phyloP scores from a whole-genome alignment of 108 stramenopile species.

The Conticribra weissflogii region DNA sequence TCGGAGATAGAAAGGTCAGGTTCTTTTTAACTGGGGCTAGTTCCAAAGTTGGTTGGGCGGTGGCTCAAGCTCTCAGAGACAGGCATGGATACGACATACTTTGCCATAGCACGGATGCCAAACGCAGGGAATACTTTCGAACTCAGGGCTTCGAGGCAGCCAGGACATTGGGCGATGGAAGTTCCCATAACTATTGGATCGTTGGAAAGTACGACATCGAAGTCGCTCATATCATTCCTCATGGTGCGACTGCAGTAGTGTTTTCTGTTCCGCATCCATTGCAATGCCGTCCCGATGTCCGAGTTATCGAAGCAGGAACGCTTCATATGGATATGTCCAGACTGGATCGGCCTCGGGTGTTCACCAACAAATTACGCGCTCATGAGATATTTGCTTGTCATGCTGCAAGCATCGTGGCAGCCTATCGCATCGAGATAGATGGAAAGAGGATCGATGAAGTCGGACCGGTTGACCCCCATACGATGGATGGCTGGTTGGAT shows the following conservation, averaged over 20 bases:
- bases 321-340: slow-evolving; percentile 51
- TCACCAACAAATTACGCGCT: slow-evolving; percentile 55
- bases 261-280: slow-evolving; percentile 58
- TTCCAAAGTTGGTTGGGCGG: slow-evolving; percentile 67
- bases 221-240: slow-evolving; percentile 46
- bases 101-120: slow-evolving; percentile 54
- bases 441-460: slow-evolving; percentile 48
- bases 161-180: slow-evolving; percentile 45
- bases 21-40: slow-evolving; percentile 62
- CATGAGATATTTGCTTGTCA: slow-evolving; percentile 68
- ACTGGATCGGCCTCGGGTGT: slow-evolving; percentile 53
- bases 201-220: slow-evolving; percentile 55
- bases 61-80: slow-evolving; percentile 53
- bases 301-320: slow-evolving; percentile 58
- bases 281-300: slow-evolving; percentile 33
- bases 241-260: slow-evolving; percentile 49
- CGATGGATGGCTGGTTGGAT: slow-evolving; percentile 53
- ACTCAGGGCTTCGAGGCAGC: slow-evolving; percentile 49
- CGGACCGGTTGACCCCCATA: slow-evolving; percentile 53
- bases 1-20: slow-evolving; percentile 31
- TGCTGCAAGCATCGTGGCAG: slow-evolving; percentile 55
- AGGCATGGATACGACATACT: slow-evolving; percentile 47
- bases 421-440: slow-evolving; percentile 28
- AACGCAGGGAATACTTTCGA: slow-evolving; percentile 41
- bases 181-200: slow-evolving; percentile 46